Percentiles rank a stretch among this genome's conserved stretches.
Conservation (phyloP, 805 yeast species). For the Metschnikowia picachoensis region DNA sequence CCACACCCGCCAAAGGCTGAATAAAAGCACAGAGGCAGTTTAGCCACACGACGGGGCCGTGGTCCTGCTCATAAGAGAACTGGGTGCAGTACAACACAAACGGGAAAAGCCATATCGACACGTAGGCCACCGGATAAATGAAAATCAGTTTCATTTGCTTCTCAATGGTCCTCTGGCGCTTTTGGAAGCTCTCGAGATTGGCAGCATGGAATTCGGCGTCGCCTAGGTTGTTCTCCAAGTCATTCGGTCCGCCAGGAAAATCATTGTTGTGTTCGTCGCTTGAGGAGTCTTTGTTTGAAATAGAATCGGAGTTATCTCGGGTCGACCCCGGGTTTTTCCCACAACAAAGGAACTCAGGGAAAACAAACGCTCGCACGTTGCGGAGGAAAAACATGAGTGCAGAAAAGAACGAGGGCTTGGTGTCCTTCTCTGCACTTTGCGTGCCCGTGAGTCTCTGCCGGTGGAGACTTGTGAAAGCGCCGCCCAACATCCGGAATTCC, state of each 20-base stretch:
- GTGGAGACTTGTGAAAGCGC: constrained; percentile 36
- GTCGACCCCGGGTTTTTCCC: no score
- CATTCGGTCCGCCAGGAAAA: constrained; percentile 9
- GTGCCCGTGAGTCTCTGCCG: constrained; percentile 6
- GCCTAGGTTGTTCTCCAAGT: constrained; percentile 22
- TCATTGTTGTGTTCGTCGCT: constrained; percentile 6
- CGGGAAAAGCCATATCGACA: constrained; percentile 80
- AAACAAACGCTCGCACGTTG: constrained; percentile 20
- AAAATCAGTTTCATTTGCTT: constrained; percentile 78
- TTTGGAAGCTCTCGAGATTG: constrained; percentile 56
- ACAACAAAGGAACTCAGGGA: constrained; percentile 23
- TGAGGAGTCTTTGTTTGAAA: background rate
- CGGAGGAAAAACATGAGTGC: constrained; percentile 28
- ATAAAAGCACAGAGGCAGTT: constrained; percentile 65
- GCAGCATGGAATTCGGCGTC: constrained; percentile 51
- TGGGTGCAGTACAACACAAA: constrained; percentile 61
- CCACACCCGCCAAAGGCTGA: constrained; percentile 76
- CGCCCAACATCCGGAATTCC: constrained; percentile 56
- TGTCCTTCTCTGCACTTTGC: background rate
- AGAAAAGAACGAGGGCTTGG: constrained; percentile 26
- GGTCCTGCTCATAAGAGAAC: constrained; percentile 41
- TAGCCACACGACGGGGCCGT: constrained; percentile 60
- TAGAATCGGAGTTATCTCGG: no score
- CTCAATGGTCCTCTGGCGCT: constrained; percentile 62
- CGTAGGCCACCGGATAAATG: constrained; percentile 79